phyloP scores from a whole-genome alignment of 331 rosid genomes.

The Pyrus hybrid region DNA sequence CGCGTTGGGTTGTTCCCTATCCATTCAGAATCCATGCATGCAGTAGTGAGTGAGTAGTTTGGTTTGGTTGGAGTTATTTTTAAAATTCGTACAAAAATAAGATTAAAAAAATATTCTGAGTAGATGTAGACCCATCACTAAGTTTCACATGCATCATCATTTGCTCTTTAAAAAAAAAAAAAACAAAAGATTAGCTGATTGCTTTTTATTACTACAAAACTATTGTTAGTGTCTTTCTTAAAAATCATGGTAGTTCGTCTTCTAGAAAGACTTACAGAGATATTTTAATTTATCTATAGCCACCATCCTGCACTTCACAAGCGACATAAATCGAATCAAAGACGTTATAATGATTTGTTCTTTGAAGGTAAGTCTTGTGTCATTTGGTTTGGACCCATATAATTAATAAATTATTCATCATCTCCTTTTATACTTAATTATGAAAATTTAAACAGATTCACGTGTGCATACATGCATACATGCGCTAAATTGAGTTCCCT shows the following conservation, averaged over 20 bases:
- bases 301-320: rapidly evolving
- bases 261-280: too few relatives aligned
- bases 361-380: background rate
- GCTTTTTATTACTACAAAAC: too few relatives aligned
- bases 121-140: slow-evolving; percentile 3
- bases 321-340: too few relatives aligned
- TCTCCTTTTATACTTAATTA: background rate
- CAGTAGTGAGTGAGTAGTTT: background rate
- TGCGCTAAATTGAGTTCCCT: background rate
- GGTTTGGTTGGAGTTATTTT: background rate
- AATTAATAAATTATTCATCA: background rate
- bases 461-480: background rate
- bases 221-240: too few relatives aligned
- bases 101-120: background rate
- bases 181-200: too few relatives aligned
- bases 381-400: background rate
- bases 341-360: background rate
- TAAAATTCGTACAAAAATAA: background rate
- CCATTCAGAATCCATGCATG: background rate
- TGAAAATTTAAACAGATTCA: background rate
- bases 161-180: background rate
- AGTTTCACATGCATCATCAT: background rate
- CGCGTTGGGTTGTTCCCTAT: background rate
- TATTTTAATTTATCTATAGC: too few relatives aligned
- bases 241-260: too few relatives aligned